A percentile compares a stretch with the other conserved stretches of the same genome.
These are phyloP conservation scores for Aspergillus brasiliensis DNA, from an alignment of 2,329 filamentous ascomycete genomes.

Conservation along the genomic window DNA sequence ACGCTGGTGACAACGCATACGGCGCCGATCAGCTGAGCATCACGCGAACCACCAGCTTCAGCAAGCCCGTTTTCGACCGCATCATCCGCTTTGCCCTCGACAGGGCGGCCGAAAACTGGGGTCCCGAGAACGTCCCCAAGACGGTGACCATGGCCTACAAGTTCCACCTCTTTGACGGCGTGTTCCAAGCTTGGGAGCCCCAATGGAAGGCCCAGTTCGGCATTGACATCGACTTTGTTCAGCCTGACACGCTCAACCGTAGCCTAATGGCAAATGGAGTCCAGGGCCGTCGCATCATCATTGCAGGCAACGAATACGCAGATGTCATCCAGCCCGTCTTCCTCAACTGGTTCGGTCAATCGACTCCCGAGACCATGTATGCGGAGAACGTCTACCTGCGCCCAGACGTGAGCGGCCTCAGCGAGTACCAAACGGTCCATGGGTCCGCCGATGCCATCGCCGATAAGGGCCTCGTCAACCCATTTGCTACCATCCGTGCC, in stretches of 20 bases:
- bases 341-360: constrained; percentile 3
- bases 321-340: constrained; percentile 9
- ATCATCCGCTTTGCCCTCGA: neutral
- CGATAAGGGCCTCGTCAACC: constrained; percentile 2
- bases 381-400: constrained; percentile 10
- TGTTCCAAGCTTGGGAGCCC: constrained; percentile 5
- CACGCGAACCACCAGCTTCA: constrained; percentile 1
- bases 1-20: constrained; percentile 3
- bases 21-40: neutral
- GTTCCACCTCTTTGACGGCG: constrained; percentile 9
- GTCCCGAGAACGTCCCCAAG: neutral
- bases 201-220: neutral
- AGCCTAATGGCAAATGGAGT: constrained; percentile 6
- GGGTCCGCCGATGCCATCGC: constrained; percentile 7
- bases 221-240: neutral
- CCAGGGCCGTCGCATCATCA: neutral
- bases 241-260: constrained; percentile 9
- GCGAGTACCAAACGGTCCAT: constrained; percentile 10
- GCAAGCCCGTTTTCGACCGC: neutral
- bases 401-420: neutral
- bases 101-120: neutral
- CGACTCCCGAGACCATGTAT: neutral
- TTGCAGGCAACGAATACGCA: constrained; percentile 7
- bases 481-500: neutral
- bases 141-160: constrained; percentile 5